Percentiles rank a stretch among this genome's conserved stretches.
Evolutionary conservation across 2,329 filamentous ascomycete species (phyloP).

Genomic region (Gnomoniopsis smithogilvyi): DNA sequence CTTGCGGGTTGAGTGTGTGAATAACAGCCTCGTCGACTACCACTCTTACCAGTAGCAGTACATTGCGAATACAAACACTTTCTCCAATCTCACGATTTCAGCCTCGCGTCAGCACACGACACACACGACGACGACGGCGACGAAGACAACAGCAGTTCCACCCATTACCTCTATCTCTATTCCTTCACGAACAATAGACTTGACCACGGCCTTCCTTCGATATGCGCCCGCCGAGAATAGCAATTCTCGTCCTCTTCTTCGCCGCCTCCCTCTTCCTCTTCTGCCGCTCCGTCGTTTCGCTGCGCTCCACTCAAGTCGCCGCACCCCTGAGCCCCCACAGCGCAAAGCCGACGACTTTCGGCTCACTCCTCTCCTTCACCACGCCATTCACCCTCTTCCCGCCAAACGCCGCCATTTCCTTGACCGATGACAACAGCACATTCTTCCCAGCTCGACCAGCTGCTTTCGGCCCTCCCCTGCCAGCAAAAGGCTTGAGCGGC

Average conservation of each 20-base stretch:
- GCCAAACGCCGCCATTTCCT: slow-evolving; percentile 89
- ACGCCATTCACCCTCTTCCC: slow-evolving; percentile 86
- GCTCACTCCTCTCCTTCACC: slow-evolving; percentile 66
- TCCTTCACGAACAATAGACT: background rate
- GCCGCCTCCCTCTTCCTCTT: slow-evolving; percentile 53
- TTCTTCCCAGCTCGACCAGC: slow-evolving; percentile 93
- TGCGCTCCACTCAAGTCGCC: slow-evolving; percentile 24
- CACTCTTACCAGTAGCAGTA: background rate
- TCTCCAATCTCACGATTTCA: background rate
- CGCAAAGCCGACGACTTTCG: slow-evolving; percentile 37
- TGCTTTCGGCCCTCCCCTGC: slow-evolving; percentile 82
- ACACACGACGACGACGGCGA: background rate
- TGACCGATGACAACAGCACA: slow-evolving; percentile 97
- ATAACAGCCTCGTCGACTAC: background rate
- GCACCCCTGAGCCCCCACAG: slow-evolving; percentile 25
- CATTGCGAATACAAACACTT: background rate
- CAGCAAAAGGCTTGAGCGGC: slow-evolving; percentile 74
- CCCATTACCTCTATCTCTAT: background rate
- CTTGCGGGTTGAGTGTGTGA: background rate
- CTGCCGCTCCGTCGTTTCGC: slow-evolving; percentile 48
- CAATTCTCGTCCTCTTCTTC: slow-evolving; percentile 52
- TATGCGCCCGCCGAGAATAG: slow-evolving; percentile 54
- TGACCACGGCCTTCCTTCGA: slow-evolving; percentile 9
- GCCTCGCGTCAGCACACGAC: background rate
- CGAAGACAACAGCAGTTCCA: background rate